Percentiles rank a stretch among this genome's conserved stretches.
These are phyloP conservation scores for Cornus kousa DNA, from an alignment of 148 eudicot species.

Conservation along the genomic window DNA sequence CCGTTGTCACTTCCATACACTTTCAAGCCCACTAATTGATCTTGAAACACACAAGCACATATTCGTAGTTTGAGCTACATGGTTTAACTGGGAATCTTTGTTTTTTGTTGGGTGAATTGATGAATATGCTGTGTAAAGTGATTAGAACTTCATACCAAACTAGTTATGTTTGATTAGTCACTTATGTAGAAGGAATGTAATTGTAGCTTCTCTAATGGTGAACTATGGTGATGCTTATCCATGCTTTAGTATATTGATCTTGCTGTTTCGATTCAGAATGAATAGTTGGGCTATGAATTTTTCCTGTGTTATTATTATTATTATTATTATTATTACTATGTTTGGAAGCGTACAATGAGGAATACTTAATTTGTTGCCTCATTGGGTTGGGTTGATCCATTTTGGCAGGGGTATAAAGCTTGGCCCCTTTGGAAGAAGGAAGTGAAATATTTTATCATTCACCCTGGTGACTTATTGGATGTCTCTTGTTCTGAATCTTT, in stretches of 20 bases:
- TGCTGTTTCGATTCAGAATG: neutral
- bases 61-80: neutral
- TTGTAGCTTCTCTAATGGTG: neutral
- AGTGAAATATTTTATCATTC: constrained; percentile 2
- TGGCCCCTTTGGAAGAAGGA: constrained; percentile 22
- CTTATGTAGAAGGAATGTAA: neutral
- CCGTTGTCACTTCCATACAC: constrained; percentile 1
- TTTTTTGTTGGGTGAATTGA: neutral
- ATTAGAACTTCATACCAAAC: neutral
- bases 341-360: neutral
- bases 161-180: neutral
- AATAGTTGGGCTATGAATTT: neutral
- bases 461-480: neutral
- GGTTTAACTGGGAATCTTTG: neutral
- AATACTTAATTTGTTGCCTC: constrained; percentile 13
- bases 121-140: neutral
- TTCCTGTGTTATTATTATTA: neutral
- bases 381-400: constrained; percentile 27
- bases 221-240: neutral
- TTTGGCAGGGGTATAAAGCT: constrained; percentile 39
- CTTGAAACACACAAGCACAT: neutral
- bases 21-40: neutral
- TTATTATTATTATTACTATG: neutral
- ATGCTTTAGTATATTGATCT: neutral
- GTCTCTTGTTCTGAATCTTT: neutral